Evolutionary conservation across 768 basidiomycete genomes (phyloP).

Genomic region (Boletus speciosus): DNA sequence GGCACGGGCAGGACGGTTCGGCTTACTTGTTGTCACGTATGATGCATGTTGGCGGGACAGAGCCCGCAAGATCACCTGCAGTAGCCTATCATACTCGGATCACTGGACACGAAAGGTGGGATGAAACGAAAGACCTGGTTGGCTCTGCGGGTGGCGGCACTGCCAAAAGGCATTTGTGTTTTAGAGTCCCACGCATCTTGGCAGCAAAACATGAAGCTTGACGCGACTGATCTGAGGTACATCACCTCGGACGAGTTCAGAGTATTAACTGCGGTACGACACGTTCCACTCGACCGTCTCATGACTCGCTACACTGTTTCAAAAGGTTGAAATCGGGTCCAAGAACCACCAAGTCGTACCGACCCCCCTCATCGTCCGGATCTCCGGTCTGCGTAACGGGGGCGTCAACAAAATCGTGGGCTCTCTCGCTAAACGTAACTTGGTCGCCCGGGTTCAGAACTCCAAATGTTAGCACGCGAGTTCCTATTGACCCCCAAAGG

Average conservation of each 20-base stretch:
- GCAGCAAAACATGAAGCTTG: conserved; percentile 69
- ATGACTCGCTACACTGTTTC: background rate
- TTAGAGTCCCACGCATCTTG: conserved; percentile 1
- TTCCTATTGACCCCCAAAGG: background rate
- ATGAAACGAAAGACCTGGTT: conserved; percentile 31
- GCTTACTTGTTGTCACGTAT: conserved; percentile 17
- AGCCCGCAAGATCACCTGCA: conserved; percentile 16
- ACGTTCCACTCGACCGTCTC: background rate
- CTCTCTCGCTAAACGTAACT: conserved; percentile 84
- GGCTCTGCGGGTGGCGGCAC: conserved; percentile 26
- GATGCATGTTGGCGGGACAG: conserved; percentile 10
- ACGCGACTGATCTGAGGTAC: conserved; percentile 93
- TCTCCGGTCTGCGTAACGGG: conserved; percentile 88
- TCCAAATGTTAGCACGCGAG: conserved; percentile 65
- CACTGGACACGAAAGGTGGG: background rate
- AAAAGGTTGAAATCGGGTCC: conserved; percentile 96
- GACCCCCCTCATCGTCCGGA: conserved; percentile 80
- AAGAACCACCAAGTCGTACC: conserved; percentile 99
- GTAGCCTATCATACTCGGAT: conserved; percentile 18
- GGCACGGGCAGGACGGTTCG: background rate
- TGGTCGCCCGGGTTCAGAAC: conserved; percentile 88
- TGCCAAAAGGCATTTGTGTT: conserved; percentile 12
- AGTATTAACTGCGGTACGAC: conserved; percentile 83
- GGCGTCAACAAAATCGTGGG: conserved; percentile 93
- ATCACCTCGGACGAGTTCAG: conserved; percentile 90